Conservation (phyloP, 2,329 filamentous ascomycete genomes). For the Botrytis tulipae region DNA sequence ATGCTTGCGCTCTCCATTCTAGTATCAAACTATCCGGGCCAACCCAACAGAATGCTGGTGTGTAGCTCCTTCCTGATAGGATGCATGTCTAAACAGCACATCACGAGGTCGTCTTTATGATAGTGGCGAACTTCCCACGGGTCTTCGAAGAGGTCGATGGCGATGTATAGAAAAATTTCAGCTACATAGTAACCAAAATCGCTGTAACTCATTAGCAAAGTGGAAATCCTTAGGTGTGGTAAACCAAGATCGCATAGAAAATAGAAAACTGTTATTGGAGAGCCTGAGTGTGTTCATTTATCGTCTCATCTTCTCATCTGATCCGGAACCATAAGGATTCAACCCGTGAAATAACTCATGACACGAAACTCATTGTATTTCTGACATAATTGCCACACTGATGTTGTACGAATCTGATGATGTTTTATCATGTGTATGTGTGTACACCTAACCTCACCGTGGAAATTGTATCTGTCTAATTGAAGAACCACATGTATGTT, state of each 20-base stretch:
- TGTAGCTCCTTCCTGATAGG: neutral
- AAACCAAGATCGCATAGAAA: neutral
- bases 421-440: neutral
- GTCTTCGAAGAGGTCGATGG: neutral
- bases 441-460: neutral
- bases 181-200: neutral
- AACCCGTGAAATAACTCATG: neutral
- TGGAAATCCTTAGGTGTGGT: neutral
- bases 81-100: neutral
- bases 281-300: neutral
- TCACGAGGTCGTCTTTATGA: neutral
- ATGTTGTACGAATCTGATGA: neutral
- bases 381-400: neutral
- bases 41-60: neutral
- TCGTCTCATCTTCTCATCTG: neutral
- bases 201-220: neutral
- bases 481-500: neutral
- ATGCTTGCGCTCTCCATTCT: neutral
- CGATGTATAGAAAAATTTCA: neutral
- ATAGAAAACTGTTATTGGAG: neutral
- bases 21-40: neutral
- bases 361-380: neutral
- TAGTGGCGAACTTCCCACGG: neutral
- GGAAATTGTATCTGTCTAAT: neutral
- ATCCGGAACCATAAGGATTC: neutral